Percentiles rank a stretch among this genome's conserved stretches.
Conservation (phyloP, 108 stramenopile species). For the Chaetoceros muelleri region DNA sequence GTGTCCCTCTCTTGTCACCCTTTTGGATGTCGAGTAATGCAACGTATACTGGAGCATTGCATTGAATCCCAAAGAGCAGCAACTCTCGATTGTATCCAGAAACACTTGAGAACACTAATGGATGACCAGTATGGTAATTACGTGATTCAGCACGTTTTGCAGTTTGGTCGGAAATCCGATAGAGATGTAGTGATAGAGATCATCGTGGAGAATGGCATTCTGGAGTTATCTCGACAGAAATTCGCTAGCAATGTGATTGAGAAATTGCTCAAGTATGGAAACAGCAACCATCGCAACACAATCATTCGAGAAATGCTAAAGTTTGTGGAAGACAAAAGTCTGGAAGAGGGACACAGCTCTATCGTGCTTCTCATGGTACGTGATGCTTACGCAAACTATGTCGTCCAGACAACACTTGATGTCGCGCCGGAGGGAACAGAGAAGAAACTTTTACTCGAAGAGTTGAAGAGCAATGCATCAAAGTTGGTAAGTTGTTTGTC, state of each 20-base stretch:
- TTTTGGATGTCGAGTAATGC: constrained; percentile 94
- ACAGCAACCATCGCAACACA: constrained; percentile 55
- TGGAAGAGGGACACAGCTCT: constrained; percentile 37
- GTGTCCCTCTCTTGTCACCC: constrained; percentile 86
- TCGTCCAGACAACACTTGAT: constrained; percentile 81
- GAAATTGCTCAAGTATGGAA: constrained; percentile 91
- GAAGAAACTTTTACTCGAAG: constrained; percentile 48
- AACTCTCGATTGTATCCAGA: constrained; percentile 50
- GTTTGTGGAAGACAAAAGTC: constrained; percentile 16
- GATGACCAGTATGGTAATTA: constrained; percentile 90
- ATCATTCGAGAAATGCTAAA: constrained; percentile 76
- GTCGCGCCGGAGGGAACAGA: constrained; percentile 70
- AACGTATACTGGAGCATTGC: constrained; percentile 93
- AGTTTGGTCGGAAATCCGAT: constrained; percentile 73
- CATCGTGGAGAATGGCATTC: constrained; percentile 67
- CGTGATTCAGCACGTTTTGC: constrained; percentile 87
- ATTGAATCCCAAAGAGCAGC: constrained; percentile 57
- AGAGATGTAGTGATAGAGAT: constrained; percentile 64
- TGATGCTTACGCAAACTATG: constrained; percentile 96
- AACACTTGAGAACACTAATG: constrained; percentile 48
- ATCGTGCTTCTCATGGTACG: constrained; percentile 88
- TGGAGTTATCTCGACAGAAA: constrained; percentile 91
- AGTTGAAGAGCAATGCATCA: constrained; percentile 53
- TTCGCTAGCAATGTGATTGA: constrained; percentile 98
- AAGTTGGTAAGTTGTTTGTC: constrained; percentile 50